phyloP scores from a whole-genome alignment of 2,329 filamentous ascomycete species.

The Fusarium palustre region DNA sequence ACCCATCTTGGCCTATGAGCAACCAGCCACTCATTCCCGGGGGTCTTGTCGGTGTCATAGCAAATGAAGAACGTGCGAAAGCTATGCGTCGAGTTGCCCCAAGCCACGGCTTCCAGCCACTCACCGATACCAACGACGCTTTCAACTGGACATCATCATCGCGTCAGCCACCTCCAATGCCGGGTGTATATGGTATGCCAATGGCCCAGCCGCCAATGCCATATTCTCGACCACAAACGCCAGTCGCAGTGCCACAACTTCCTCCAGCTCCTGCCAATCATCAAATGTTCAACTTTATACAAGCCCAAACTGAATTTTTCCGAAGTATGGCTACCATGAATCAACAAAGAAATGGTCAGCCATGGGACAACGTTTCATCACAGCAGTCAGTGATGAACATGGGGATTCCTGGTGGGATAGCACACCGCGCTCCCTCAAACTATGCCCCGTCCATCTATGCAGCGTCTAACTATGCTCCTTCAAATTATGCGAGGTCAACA shows the following conservation, averaged over 20 bases:
- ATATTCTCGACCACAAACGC: slow-evolving; percentile 15
- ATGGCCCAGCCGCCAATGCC: neutral
- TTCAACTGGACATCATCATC: slow-evolving; percentile 13
- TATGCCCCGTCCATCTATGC: neutral
- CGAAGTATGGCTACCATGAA: slow-evolving; percentile 17
- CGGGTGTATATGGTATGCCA: neutral
- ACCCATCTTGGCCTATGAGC: slow-evolving; percentile 7
- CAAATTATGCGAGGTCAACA: slow-evolving; percentile 6
- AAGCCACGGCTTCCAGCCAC: slow-evolving; percentile 28
- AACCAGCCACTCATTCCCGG: slow-evolving; percentile 21
- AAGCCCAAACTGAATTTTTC: slow-evolving; percentile 26
- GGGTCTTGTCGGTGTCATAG: slow-evolving; percentile 31
- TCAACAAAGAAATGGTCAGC: slow-evolving; percentile 3
- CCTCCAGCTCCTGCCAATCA: neutral
- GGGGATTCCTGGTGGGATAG: neutral
- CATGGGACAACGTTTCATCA: neutral
- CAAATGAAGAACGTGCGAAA: slow-evolving; percentile 29
- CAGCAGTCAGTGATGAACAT: neutral
- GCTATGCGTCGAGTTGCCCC: slow-evolving; percentile 20
- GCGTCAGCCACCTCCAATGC: neutral
- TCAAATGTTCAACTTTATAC: slow-evolving; percentile 21
- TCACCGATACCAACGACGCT: slow-evolving; percentile 19
- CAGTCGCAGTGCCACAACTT: slow-evolving; percentile 7
- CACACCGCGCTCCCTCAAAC: neutral
- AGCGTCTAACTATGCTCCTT: neutral